A percentile compares a stretch with the other conserved stretches of the same genome.
Evolutionary conservation across 352 stramenopile genomes (phyloP).

Genomic region (Globisporangium cystogenes): DNA sequence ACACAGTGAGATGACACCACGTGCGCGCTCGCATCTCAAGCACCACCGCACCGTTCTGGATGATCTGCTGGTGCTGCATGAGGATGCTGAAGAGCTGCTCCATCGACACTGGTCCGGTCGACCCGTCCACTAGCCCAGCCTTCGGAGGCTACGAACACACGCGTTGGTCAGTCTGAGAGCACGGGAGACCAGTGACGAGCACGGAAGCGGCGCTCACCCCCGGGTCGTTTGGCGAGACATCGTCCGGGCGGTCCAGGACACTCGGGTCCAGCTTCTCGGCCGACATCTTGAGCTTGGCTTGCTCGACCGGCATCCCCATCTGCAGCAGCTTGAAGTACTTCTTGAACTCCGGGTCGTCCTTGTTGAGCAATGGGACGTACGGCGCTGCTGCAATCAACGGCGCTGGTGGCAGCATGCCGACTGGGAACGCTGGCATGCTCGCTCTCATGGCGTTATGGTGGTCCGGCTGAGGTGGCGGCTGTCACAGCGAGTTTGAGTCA

Average conservation of each 20-base stretch:
- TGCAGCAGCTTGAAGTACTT: constrained; percentile 84
- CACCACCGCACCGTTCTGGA: constrained; percentile 55
- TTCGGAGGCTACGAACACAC: constrained; percentile 30
- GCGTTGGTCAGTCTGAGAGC: background rate
- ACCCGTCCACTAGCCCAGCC: constrained; percentile 10
- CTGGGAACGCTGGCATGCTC: constrained; percentile 23
- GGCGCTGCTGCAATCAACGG: constrained; percentile 13
- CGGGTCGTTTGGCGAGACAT: constrained; percentile 73
- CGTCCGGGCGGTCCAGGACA: constrained; percentile 63
- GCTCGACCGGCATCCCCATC: constrained; percentile 79
- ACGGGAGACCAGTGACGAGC: background rate
- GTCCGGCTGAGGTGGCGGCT: constrained; percentile 19
- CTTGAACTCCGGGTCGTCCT: constrained; percentile 60
- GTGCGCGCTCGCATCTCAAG: background rate
- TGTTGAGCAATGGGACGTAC: constrained; percentile 70
- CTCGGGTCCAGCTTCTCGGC: constrained; percentile 54
- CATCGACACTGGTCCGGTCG: constrained; percentile 64
- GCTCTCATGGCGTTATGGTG: constrained; percentile 11
- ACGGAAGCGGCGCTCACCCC: constrained; percentile 34
- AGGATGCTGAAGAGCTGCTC: constrained; percentile 83
- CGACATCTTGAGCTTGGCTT: constrained; percentile 83
- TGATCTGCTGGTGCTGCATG: constrained; percentile 87
- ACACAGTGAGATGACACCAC: background rate
- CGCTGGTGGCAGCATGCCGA: constrained; percentile 16
- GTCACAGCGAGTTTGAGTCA: background rate